Evolutionary conservation across 345 rosid species (phyloP).

Genomic region (Arabis hirsuta): DNA sequence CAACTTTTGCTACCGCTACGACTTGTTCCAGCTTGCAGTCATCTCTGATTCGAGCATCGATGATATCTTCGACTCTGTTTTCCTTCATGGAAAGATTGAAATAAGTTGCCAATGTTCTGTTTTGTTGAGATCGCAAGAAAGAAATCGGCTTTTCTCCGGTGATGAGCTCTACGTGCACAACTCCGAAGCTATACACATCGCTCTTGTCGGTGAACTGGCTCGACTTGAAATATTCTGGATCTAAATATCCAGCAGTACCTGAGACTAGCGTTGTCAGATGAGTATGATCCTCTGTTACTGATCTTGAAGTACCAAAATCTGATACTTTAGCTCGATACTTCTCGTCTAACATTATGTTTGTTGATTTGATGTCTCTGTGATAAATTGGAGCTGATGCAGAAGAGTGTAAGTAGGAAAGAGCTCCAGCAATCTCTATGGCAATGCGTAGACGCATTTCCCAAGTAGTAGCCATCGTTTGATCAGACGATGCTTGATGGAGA

Average conservation of each 20-base stretch:
- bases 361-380: too few species aligned
- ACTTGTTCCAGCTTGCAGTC: neutral
- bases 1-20: neutral
- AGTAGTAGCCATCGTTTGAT: neutral
- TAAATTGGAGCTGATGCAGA: neutral
- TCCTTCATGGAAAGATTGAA: neutral
- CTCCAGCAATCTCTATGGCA: slow-evolving; percentile 17
- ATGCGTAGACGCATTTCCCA: slow-evolving; percentile 14
- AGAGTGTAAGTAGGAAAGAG: slow-evolving; percentile 22
- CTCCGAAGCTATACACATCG: too few species aligned
- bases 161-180: slow-evolving; percentile 3
- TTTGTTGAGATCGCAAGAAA: slow-evolving; percentile 11
- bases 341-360: too few species aligned
- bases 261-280: too few species aligned
- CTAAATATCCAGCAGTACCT: too few species aligned
- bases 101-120: slow-evolving; percentile 25
- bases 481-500: neutral
- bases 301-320: too few species aligned
- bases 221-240: too few species aligned
- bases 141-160: slow-evolving; percentile 16
- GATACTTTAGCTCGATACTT: too few species aligned
- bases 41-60: slow-evolving; percentile 16
- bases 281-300: too few species aligned
- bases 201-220: too few species aligned
- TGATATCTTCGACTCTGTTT: neutral